These are phyloP conservation scores for Inosperma sp. DNA, from an alignment of 768 basidiomycete genomes.

Conservation along the genomic window DNA sequence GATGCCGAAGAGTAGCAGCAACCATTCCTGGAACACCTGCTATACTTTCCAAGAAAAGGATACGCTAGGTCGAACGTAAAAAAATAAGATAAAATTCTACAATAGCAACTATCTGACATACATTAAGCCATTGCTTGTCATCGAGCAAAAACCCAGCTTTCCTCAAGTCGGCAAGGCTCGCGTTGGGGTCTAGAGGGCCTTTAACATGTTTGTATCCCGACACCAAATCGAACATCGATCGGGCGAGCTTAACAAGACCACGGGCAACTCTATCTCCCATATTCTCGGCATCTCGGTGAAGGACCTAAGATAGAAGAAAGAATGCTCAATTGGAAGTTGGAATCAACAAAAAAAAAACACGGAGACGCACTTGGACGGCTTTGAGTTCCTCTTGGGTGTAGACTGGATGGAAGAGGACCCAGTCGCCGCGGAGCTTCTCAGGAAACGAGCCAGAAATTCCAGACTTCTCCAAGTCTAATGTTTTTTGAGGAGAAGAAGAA, in stretches of 20 bases:
- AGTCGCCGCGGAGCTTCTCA: constrained; percentile 62
- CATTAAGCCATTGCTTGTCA: constrained; percentile 72
- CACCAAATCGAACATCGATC: constrained; percentile 75
- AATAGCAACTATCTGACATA: constrained; percentile 29
- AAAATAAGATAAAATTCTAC: not conserved
- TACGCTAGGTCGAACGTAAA: constrained; percentile 34
- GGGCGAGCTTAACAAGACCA: constrained; percentile 52
- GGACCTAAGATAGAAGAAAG: constrained; percentile 44
- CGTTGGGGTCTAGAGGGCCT: constrained; percentile 54
- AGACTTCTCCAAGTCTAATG: constrained; percentile 33
- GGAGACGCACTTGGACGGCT: constrained; percentile 56
- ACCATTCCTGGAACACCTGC: constrained; percentile 98
- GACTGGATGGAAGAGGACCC: constrained; percentile 93
- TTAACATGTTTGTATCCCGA: constrained; percentile 80
- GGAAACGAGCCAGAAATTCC: constrained; percentile 53
- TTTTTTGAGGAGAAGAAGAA: constrained; percentile 14
- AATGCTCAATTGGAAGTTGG: too few relatives aligned
- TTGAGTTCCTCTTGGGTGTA: constrained; percentile 72
- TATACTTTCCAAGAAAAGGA: constrained; percentile 72
- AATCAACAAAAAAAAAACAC: not conserved
- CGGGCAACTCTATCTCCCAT: constrained; percentile 70
- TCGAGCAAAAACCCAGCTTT: constrained; percentile 69
- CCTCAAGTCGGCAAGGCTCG: constrained; percentile 70
- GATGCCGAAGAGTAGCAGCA: constrained; percentile 82
- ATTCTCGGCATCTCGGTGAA: constrained; percentile 61